Percentiles rank a stretch among this genome's conserved stretches.
phyloP scores from a whole-genome alignment of 2,329 filamentous ascomycete genomes.

The Xylariaceae sp. region DNA sequence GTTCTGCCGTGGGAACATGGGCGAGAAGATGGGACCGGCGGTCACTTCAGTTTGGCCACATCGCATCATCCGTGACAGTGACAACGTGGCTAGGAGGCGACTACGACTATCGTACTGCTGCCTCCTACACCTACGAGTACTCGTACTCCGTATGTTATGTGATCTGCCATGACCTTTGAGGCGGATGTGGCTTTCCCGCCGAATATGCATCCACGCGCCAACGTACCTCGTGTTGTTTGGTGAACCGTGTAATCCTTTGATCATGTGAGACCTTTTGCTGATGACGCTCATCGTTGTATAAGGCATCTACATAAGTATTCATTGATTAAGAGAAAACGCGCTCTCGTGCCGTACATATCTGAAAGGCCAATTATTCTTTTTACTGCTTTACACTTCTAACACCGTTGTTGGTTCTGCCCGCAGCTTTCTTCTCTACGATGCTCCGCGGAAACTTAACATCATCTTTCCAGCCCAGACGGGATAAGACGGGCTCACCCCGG shows the following conservation, averaged over 20 bases:
- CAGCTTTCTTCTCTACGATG: background rate
- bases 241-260: background rate
- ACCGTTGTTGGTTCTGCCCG: background rate
- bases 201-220: background rate
- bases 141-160: background rate
- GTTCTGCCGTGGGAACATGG: background rate
- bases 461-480: background rate
- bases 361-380: too few relatives aligned
- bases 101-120: too few relatives aligned
- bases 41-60: background rate
- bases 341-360: too few relatives aligned
- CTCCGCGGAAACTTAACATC: slow-evolving; percentile 3
- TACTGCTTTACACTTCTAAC: background rate
- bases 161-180: background rate
- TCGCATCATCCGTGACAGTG: background rate
- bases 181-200: background rate
- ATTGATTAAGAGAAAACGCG: too few relatives aligned
- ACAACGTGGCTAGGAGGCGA: background rate
- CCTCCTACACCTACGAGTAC: too few relatives aligned
- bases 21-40: too few relatives aligned
- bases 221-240: background rate
- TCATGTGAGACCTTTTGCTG: background rate
- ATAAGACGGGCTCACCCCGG: slow-evolving; percentile 1
- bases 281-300: background rate
- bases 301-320: too few relatives aligned